phyloP scores from a whole-genome alignment of 371 early-diverging fungal genomes.

The Mucor sp. region DNA sequence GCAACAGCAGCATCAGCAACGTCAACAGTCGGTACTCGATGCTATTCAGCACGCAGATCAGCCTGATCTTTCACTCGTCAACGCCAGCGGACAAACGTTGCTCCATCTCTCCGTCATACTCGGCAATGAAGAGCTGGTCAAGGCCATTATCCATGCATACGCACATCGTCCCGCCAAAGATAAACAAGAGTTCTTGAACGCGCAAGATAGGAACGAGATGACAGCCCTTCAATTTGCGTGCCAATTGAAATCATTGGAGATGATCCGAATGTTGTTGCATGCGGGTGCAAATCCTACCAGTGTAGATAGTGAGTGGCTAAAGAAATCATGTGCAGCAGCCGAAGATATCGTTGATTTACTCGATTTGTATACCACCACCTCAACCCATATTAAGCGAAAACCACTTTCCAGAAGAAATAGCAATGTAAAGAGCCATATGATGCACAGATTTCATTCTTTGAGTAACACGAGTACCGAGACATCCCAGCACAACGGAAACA shows the following conservation, averaged over 20 bases:
- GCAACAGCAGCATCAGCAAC: slow-evolving; percentile 21
- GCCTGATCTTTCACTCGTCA: slow-evolving; percentile 9
- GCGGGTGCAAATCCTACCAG: slow-evolving; percentile 64
- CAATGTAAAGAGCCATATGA: slow-evolving; percentile 15
- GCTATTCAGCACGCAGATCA: neutral
- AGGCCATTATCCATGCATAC: neutral
- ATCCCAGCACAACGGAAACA: too few relatives aligned
- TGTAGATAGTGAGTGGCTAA: neutral
- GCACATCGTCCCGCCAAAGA: neutral
- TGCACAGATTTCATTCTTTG: slow-evolving; percentile 26
- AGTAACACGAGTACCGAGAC: neutral
- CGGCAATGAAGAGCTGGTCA: slow-evolving; percentile 18
- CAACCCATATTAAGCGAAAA: neutral
- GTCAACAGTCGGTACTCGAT: neutral
- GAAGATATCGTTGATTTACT: slow-evolving; percentile 5
- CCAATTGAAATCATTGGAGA: slow-evolving; percentile 18
- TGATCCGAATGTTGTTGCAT: slow-evolving; percentile 50
- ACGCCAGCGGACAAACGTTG: slow-evolving; percentile 36
- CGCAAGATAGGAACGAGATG: slow-evolving; percentile 34
- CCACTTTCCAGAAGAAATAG: slow-evolving; percentile 16
- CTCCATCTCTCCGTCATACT: slow-evolving; percentile 40
- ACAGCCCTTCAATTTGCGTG: slow-evolving; percentile 44
- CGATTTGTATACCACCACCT: neutral
- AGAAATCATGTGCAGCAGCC: neutral
- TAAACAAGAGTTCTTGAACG: slow-evolving; percentile 4